These are phyloP conservation scores for Santalum album DNA, from an alignment of 164 flowering plant species.

Conservation along the genomic window DNA sequence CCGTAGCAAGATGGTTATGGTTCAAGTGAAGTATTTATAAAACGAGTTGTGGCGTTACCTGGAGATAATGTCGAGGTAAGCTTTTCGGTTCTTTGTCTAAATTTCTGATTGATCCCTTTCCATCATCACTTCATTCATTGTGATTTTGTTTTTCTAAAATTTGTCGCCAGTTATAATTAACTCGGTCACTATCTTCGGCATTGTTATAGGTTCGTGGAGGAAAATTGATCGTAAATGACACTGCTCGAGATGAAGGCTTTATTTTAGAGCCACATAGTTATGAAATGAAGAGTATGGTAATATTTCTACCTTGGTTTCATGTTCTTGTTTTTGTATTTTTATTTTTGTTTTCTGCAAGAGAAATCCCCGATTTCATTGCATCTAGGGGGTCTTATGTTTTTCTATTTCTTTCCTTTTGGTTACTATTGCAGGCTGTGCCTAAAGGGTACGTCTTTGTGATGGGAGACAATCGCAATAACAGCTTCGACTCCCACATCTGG, in stretches of 20 bases:
- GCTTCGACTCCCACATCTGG: slow-evolving; percentile 95
- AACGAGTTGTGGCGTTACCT: slow-evolving; percentile 83
- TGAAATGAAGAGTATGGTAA: slow-evolving; percentile 81
- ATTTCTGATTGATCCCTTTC: neutral
- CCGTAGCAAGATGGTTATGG: slow-evolving; percentile 62
- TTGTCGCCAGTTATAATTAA: too few species aligned
- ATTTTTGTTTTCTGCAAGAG: too few species aligned
- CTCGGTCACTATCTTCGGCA: neutral
- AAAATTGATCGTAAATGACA: slow-evolving; percentile 70
- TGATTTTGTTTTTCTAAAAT: too few species aligned
- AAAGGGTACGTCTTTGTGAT: slow-evolving; percentile 87
- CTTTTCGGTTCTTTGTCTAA: neutral
- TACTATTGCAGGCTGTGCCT: slow-evolving; percentile 84
- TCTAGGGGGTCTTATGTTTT: too few species aligned
- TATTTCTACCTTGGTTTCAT: neutral
- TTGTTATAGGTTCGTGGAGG: slow-evolving; percentile 59
- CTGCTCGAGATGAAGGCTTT: slow-evolving; percentile 66
- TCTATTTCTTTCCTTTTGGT: too few species aligned
- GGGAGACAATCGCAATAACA: slow-evolving; percentile 97
- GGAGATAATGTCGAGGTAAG: slow-evolving; percentile 88
- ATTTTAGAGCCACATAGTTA: slow-evolving; percentile 79
- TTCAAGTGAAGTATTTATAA: slow-evolving; percentile 71
- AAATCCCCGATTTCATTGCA: too few species aligned
- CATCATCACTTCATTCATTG: too few species aligned
- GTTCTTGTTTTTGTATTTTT: too few species aligned